phyloP scores from a whole-genome alignment of 768 basidiomycete genomes.

The Suillus sp. region DNA sequence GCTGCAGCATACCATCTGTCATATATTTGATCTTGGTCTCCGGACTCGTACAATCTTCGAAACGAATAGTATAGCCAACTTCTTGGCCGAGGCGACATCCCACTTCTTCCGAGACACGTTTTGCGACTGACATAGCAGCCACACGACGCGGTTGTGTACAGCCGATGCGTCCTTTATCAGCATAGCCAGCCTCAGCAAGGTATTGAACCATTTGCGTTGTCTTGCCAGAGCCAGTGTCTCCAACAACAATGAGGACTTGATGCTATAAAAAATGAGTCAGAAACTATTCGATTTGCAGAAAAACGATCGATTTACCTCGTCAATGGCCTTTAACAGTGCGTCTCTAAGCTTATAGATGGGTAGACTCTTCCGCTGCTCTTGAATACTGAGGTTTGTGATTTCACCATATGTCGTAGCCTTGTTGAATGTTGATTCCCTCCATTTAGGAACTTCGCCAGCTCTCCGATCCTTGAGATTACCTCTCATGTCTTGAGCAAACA shows the following conservation, averaged over 20 bases:
- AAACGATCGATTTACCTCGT: conserved; percentile 61
- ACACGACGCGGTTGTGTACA: conserved; percentile 99
- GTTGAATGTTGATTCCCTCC: conserved; percentile 93
- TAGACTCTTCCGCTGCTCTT: conserved; percentile 88
- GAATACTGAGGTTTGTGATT: conserved; percentile 86
- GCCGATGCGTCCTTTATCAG: conserved; percentile 88
- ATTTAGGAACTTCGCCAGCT: conserved; percentile 79
- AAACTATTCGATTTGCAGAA: conserved; percentile 2
- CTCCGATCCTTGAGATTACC: conserved; percentile 82
- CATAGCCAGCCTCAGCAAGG: conserved; percentile 91
- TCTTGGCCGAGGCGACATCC: conserved; percentile 97
- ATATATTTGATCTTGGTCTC: conserved; percentile 99
- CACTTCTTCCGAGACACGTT: conserved; percentile 97
- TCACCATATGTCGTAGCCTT: conserved; percentile 96
- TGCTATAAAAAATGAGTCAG: conserved; percentile 39
- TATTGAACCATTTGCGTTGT: conserved; percentile 99
- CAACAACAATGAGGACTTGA: conserved; percentile 97
- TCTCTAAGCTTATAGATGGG: conserved; percentile 97
- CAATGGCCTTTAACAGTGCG: conserved; percentile 85
- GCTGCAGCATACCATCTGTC: conserved; percentile 99
- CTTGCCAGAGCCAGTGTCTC: conserved; percentile 98
- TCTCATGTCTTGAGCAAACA: conserved; percentile 93
- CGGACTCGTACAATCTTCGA: conserved; percentile 98
- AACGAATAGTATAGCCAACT: conserved; percentile 98
- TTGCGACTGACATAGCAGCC: conserved; percentile 98